These are phyloP conservation scores for Termitomyces sp. DNA, from an alignment of 768 basidiomycete genomes.

Conservation along the genomic window DNA sequence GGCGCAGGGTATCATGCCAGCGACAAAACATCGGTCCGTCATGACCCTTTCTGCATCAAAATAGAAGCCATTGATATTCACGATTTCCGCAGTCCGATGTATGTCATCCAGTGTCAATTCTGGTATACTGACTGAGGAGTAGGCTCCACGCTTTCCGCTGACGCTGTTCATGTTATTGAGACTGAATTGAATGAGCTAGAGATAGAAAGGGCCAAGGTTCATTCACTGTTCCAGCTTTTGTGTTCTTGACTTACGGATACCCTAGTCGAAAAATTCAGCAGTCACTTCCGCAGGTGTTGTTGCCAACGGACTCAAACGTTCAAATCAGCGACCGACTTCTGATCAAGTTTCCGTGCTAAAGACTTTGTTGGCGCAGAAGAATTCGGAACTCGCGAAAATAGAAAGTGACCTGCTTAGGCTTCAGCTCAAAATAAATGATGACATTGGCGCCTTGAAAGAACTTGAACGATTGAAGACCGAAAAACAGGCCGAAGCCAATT, in stretches of 20 bases:
- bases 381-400: not conserved
- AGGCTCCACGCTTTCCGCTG: not conserved
- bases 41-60: not conserved
- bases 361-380: not conserved
- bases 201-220: not conserved
- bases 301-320: not conserved
- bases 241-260: not conserved
- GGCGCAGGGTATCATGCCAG: not conserved
- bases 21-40: not conserved
- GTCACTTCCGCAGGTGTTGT: not conserved
- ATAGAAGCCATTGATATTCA: not conserved
- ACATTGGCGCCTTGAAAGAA: not conserved
- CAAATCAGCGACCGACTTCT: not conserved
- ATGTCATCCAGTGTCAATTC: not conserved
- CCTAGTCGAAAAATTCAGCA: not conserved
- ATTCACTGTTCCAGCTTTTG: not conserved
- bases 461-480: not conserved
- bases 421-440: slow-evolving; percentile 1
- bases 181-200: not conserved
- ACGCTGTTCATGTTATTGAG: not conserved
- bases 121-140: not conserved
- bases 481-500: not conserved
- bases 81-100: not conserved
- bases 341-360: not conserved
- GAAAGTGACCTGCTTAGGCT: not conserved